These are phyloP conservation scores for Coemansia sp. DNA, from an alignment of 371 early-diverging fungal species.

Conservation along the genomic window DNA sequence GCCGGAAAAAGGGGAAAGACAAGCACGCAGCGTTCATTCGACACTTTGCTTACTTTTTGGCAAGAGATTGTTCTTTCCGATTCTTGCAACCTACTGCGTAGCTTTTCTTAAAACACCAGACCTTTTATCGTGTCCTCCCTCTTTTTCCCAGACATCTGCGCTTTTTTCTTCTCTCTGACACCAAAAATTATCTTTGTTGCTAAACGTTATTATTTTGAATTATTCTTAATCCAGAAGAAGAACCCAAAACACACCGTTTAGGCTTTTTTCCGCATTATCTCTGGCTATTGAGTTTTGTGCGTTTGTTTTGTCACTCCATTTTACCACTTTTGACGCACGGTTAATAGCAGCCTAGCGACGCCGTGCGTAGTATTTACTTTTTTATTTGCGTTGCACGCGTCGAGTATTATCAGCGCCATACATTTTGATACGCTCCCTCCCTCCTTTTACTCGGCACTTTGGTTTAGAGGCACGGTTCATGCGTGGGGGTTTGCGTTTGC, in stretches of 20 bases:
- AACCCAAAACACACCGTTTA: too few species aligned
- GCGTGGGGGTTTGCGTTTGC: background rate
- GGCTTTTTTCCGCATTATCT: background rate
- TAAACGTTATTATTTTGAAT: background rate
- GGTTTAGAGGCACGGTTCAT: background rate
- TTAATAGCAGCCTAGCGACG: background rate
- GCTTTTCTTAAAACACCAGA: background rate
- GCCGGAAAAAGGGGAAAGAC: background rate
- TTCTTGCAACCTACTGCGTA: background rate
- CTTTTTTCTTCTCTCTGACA: background rate
- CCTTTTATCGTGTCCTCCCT: background rate
- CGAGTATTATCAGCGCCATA: background rate
- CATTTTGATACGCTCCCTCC: background rate
- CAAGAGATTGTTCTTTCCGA: background rate
- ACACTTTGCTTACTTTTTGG: too few species aligned
- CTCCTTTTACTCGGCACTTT: background rate
- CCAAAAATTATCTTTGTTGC: background rate
- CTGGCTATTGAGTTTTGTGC: background rate
- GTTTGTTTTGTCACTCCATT: background rate
- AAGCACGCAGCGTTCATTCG: background rate
- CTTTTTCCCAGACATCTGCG: background rate
- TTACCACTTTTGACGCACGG: background rate
- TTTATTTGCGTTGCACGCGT: background rate
- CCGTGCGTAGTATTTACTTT: background rate
- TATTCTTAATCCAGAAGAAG: background rate